Evolutionary conservation across 2,329 filamentous ascomycete species (phyloP).

Genomic region (Septoria linicola): DNA sequence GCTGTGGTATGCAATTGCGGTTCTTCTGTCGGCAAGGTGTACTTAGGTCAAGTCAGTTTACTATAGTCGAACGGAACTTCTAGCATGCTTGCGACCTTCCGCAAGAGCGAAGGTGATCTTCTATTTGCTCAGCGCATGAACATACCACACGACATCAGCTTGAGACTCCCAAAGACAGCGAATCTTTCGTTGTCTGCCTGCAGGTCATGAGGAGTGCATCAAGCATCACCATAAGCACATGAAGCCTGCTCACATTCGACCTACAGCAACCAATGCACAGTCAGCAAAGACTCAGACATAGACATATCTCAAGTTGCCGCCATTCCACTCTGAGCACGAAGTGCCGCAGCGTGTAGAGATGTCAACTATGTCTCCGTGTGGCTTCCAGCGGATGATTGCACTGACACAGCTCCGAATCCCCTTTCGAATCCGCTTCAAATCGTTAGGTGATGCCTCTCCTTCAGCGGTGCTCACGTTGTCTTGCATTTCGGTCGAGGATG

Average conservation of each 20-base stretch:
- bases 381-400: no score
- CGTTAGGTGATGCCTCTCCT: neutral
- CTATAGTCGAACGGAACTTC: conserved; percentile 1
- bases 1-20: conserved; percentile 19
- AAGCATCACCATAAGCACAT: no score
- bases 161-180: conserved; percentile 32
- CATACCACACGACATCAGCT: conserved; percentile 26
- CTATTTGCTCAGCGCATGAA: neutral
- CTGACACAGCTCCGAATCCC: conserved; percentile 36
- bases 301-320: no score
- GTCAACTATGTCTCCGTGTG: no score
- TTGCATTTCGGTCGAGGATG: conserved; percentile 1
- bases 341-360: no score
- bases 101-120: no score
- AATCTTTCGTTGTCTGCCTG: conserved; percentile 37
- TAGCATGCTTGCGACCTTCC: neutral
- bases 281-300: no score
- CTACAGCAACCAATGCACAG: no score
- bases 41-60: neutral
- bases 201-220: neutral
- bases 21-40: conserved; percentile 9
- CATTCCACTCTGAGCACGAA: no score
- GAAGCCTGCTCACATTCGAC: conserved; percentile 35
- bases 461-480: neutral
- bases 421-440: conserved; percentile 30